Evolutionary conservation across 2,329 filamentous ascomycete genomes (phyloP).

Genomic region (Rhexocercosporidium sp.): DNA sequence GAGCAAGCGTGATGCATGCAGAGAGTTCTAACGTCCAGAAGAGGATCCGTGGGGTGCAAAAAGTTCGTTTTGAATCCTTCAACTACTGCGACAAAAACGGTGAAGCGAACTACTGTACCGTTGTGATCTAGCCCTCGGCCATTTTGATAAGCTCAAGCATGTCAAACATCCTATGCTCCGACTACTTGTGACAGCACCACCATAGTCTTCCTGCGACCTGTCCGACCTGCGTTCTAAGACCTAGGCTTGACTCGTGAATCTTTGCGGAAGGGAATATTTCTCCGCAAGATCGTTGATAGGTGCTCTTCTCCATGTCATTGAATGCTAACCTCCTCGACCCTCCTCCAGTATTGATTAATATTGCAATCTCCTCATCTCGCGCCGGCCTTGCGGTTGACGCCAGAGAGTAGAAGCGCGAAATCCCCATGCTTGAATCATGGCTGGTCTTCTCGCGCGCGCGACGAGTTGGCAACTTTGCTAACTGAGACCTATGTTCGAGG

Average conservation of each 20-base stretch:
- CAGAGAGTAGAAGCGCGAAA: background rate
- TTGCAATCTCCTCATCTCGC: slow-evolving; percentile 6
- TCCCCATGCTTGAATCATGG: background rate
- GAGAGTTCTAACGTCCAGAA: slow-evolving; percentile 13
- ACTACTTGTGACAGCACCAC: slow-evolving; percentile 7
- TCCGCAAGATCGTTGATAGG: background rate
- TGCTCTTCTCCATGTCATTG: background rate
- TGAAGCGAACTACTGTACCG: slow-evolving; percentile 1
- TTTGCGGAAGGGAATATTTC: background rate
- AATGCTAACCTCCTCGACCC: background rate
- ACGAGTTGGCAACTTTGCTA: background rate
- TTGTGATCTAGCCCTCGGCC: slow-evolving; percentile 19
- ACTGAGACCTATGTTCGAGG: background rate
- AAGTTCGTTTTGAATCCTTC: slow-evolving; percentile 2
- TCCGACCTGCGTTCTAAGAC: background rate
- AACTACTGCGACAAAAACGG: slow-evolving; percentile 9
- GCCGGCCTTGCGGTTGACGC: background rate
- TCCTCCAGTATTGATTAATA: background rate
- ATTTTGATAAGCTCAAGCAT: slow-evolving; percentile 20
- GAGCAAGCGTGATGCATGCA: background rate
- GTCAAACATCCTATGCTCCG: slow-evolving; percentile 8
- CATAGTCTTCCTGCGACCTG: background rate
- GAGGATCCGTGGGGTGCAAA: slow-evolving; percentile 5
- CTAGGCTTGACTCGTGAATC: background rate
- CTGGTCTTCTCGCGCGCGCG: background rate